A percentile compares a stretch with the other conserved stretches of the same genome.
These are phyloP conservation scores for Diaporthe vaccinii DNA, from an alignment of 2,329 filamentous ascomycete species.

Conservation along the genomic window DNA sequence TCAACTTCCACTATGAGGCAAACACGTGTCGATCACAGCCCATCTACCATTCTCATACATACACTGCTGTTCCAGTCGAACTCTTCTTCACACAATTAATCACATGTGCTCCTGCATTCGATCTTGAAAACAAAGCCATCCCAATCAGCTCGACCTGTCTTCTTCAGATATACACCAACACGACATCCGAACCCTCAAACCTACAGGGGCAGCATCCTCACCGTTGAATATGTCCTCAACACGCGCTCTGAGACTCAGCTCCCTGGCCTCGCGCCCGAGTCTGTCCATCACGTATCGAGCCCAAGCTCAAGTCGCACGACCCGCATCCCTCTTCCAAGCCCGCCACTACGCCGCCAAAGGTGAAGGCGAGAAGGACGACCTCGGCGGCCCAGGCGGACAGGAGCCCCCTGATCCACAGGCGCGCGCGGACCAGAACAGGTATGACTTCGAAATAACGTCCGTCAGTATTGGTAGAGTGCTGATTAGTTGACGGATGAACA, in stretches of 20 bases:
- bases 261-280: not conserved
- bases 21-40: not conserved
- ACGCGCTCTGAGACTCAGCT: not conserved
- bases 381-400: slow-evolving; percentile 38
- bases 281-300: not conserved
- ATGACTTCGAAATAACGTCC: fast-evolving
- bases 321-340: not conserved
- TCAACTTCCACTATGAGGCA: not conserved
- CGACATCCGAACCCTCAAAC: not conserved
- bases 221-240: not conserved
- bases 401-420: slow-evolving; percentile 34
- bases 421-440: slow-evolving; percentile 33
- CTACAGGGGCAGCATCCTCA: not conserved
- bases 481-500: not conserved
- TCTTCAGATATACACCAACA: not conserved
- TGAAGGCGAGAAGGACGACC: slow-evolving; percentile 29
- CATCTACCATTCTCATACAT: not conserved
- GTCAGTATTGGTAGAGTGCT: not conserved
- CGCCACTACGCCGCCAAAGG: slow-evolving; percentile 30
- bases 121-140: not conserved
- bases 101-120: not conserved
- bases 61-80: not conserved
- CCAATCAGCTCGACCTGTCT: not conserved
- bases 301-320: not conserved
- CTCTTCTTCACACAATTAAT: not conserved